Evolutionary conservation across 441 rosid genomes (phyloP).

Genomic region (Euphorbia celastroides): DNA sequence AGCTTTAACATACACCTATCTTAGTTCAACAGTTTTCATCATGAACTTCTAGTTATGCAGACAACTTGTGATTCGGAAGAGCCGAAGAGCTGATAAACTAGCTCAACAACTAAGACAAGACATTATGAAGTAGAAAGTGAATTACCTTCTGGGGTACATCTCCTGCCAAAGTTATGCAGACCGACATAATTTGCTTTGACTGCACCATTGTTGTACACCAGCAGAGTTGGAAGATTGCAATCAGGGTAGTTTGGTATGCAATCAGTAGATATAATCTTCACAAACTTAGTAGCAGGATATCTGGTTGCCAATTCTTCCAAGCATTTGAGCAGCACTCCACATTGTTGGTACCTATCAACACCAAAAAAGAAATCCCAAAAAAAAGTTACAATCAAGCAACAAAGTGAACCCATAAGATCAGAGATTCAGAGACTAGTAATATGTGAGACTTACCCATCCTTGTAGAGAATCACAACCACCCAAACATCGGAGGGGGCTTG

Average conservation of each 20-base stretch:
- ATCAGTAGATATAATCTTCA: slow-evolving; percentile 89
- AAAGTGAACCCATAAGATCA: not conserved
- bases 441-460: slow-evolving; percentile 55
- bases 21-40: not conserved
- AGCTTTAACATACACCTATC: not conserved
- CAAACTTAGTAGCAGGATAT: slow-evolving; percentile 93
- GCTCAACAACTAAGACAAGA: not conserved
- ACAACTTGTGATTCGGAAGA: not conserved
- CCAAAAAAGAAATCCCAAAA: not conserved
- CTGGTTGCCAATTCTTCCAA: slow-evolving; percentile 76
- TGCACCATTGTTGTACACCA: slow-evolving; percentile 87
- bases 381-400: slow-evolving; percentile 5
- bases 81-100: not conserved
- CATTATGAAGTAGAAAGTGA: not conserved
- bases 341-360: slow-evolving; percentile 52
- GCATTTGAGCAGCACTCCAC: slow-evolving; percentile 67
- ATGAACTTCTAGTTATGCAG: not conserved
- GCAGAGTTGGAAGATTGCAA: slow-evolving; percentile 79
- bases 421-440: not conserved
- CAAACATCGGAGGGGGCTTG: slow-evolving; percentile 91
- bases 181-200: slow-evolving; percentile 92
- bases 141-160: slow-evolving; percentile 91
- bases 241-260: slow-evolving; percentile 97
- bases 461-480: slow-evolving; percentile 91
- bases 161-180: slow-evolving; percentile 70